Conservation (phyloP, 495 filamentous ascomycete species). For the Penicillium manginii region DNA sequence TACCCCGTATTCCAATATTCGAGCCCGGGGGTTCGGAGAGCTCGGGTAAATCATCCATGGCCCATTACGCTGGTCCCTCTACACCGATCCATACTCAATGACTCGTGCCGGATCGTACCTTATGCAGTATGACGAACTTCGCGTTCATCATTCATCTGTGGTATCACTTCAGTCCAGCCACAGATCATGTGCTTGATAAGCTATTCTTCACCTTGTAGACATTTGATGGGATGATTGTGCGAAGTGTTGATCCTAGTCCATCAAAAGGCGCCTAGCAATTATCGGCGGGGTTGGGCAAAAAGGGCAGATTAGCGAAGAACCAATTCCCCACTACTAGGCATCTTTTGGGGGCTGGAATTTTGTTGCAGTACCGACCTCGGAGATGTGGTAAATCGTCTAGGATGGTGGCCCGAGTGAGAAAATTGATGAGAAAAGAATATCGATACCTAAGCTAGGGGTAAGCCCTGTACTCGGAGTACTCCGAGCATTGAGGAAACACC, state of each 20-base stretch:
- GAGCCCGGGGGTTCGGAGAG: not conserved
- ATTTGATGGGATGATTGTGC: not conserved
- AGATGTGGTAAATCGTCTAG: not conserved
- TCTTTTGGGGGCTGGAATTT: not conserved
- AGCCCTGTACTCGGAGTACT: constrained; percentile 18
- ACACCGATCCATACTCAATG: not conserved
- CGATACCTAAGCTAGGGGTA: not conserved
- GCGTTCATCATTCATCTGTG: not conserved
- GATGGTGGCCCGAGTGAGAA: not conserved
- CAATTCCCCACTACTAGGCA: not conserved
- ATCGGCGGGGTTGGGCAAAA: not conserved
- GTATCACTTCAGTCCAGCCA: not conserved
- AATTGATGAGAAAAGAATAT: not conserved
- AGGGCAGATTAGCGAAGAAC: not conserved
- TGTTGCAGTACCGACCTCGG: not conserved
- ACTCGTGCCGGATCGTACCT: not conserved
- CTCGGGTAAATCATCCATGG: not conserved
- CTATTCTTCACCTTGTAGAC: not conserved
- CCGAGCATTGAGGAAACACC: constrained; percentile 8
- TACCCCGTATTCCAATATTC: constrained; percentile 1
- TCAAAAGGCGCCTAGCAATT: not conserved
- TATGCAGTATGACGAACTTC: not conserved
- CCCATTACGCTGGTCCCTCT: not conserved
- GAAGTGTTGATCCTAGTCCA: constrained; percentile 7
- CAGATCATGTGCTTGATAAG: not conserved